phyloP scores from a whole-genome alignment of 441 rosid genomes.

The Daphne laureola region DNA sequence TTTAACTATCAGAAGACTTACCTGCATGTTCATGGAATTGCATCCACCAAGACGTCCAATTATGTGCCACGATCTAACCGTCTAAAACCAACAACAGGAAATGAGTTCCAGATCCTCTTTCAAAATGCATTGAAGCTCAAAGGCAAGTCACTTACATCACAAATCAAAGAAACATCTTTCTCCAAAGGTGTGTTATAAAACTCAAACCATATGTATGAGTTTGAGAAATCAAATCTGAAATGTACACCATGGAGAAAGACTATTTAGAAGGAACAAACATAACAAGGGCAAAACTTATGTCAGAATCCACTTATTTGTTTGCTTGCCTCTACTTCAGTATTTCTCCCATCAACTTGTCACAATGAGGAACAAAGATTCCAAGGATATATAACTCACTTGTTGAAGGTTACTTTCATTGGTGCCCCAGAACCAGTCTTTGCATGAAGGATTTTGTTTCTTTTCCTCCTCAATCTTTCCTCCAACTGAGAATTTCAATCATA shows the following conservation, averaged over 20 bases:
- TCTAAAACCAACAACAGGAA: constrained; percentile 36
- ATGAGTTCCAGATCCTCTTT: neutral
- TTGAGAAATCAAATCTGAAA: constrained; percentile 73
- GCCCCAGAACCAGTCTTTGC: constrained; percentile 71
- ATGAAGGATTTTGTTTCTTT: constrained; percentile 68
- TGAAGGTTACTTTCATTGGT: constrained; percentile 69
- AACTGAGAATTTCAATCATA: constrained; percentile 35
- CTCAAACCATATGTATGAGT: constrained; percentile 90
- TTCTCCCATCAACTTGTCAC: neutral
- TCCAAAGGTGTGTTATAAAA: constrained; percentile 74
- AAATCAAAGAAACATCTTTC: constrained; percentile 63
- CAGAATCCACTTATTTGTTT: too few relatives aligned
- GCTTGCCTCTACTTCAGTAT: too few relatives aligned
- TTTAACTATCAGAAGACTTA: constrained; percentile 17
- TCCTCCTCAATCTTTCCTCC: constrained; percentile 82
- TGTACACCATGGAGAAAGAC: constrained; percentile 1
- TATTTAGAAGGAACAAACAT: constrained; percentile 10
- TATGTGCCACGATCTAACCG: constrained; percentile 87
- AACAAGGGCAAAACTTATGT: constrained; percentile 5
- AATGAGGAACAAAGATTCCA: neutral
- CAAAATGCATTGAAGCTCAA: constrained; percentile 2
- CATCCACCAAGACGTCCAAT: constrained; percentile 95
- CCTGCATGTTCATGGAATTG: constrained; percentile 99
- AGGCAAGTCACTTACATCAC: constrained; percentile 54
- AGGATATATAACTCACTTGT: constrained; percentile 48